Conservation (phyloP, 2,329 filamentous ascomycete species). For the Ophiostoma fasciatum region DNA sequence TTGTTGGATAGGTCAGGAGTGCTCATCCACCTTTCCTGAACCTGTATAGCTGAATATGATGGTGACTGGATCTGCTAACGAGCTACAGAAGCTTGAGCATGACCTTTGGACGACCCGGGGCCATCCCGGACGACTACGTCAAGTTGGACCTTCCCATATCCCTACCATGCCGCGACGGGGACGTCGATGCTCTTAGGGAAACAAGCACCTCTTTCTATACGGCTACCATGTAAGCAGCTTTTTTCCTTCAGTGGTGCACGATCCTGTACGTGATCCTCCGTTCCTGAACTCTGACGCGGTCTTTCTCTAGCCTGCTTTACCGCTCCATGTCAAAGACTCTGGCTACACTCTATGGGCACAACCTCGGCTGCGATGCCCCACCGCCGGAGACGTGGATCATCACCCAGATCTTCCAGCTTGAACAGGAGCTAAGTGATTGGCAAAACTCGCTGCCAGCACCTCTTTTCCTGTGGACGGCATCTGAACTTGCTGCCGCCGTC, state of each 20-base stretch:
- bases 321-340: conserved; percentile 22
- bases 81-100: conserved; percentile 30
- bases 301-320: conserved; percentile 17
- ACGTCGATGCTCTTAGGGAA: conserved; percentile 2
- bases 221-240: conserved; percentile 18
- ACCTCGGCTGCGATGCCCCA: conserved; percentile 22
- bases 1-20: conserved; percentile 26
- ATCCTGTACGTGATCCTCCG: neutral
- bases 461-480: neutral
- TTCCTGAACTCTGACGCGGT: neutral
- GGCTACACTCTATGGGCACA: conserved; percentile 27
- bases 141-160: conserved; percentile 23
- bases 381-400: conserved; percentile 16
- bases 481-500: too few relatives aligned
- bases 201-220: conserved; percentile 16
- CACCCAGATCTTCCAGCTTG: conserved; percentile 22
- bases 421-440: too few relatives aligned
- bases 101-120: conserved; percentile 33
- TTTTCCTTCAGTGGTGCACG: neutral
- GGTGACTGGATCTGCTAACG: neutral
- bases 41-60: too few relatives aligned
- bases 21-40: too few relatives aligned
- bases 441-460: conserved; percentile 23
- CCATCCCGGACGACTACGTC: conserved; percentile 30
- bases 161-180: too few relatives aligned